Evolutionary conservation across 2,329 filamentous ascomycete genomes (phyloP).

Genomic region (Emmonsiellopsis sp.): DNA sequence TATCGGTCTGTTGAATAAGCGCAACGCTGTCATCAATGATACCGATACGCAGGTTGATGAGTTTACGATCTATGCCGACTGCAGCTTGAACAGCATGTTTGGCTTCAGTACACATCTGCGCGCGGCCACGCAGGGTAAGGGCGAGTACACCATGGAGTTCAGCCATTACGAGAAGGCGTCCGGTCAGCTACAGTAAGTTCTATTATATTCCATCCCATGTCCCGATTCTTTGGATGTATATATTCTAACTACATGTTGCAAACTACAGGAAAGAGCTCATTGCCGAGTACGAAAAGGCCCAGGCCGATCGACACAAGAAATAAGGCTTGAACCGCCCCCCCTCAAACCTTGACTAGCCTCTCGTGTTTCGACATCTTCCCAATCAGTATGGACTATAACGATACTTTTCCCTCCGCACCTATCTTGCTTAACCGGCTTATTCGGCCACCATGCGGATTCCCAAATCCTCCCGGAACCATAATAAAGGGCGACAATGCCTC

Average conservation of each 20-base stretch:
- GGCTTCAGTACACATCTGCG: slow-evolving; percentile 87
- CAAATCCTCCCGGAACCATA: no score
- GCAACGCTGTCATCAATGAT: slow-evolving; percentile 87
- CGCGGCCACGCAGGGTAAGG: slow-evolving; percentile 93
- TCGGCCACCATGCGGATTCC: no score
- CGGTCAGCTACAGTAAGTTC: slow-evolving; percentile 73
- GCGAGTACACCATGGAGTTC: slow-evolving; percentile 98
- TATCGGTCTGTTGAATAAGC: slow-evolving; percentile 91
- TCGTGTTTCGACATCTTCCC: no score
- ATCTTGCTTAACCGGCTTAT: no score
- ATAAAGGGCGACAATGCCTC: no score
- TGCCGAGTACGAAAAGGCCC: slow-evolving; percentile 57
- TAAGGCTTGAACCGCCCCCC: slow-evolving; percentile 17
- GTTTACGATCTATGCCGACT: slow-evolving; percentile 86
- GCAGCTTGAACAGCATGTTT: slow-evolving; percentile 94
- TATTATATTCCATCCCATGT: background rate
- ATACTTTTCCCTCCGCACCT: no score
- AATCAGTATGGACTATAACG: no score
- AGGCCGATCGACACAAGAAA: slow-evolving; percentile 56
- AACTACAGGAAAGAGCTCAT: slow-evolving; percentile 51
- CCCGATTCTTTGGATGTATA: background rate
- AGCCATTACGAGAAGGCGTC: slow-evolving; percentile 87
- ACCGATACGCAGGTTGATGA: slow-evolving; percentile 91
- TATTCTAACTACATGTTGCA: slow-evolving; percentile 1
- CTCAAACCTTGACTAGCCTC: no score